Evolutionary conservation across 2,329 filamentous ascomycete genomes (phyloP).

Genomic region (Xylariaceae sp.): DNA sequence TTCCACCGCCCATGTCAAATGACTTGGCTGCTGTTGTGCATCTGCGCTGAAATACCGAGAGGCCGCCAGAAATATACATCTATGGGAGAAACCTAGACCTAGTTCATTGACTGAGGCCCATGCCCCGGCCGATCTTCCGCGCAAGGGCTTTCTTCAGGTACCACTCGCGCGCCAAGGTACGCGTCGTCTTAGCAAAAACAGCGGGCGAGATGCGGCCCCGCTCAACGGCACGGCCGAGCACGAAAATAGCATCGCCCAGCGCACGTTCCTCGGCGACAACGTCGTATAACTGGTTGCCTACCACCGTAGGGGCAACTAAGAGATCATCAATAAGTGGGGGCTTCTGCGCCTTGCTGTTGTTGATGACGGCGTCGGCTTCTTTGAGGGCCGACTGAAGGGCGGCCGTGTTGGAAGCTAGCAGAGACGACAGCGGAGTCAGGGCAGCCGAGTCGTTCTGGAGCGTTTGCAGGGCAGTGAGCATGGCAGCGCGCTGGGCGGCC

Average conservation of each 20-base stretch:
- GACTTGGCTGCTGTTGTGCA: background rate
- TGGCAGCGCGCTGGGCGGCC: conserved; percentile 70
- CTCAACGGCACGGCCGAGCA: conserved; percentile 70
- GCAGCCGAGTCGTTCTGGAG: conserved; percentile 70
- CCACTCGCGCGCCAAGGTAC: conserved; percentile 70
- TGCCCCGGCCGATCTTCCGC: conserved; percentile 69
- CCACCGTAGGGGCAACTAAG: conserved; percentile 87
- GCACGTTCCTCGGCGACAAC: conserved; percentile 84
- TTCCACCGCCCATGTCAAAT: too few relatives aligned
- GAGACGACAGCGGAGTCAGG: conserved; percentile 63
- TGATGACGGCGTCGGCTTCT: conserved; percentile 73
- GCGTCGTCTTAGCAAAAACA: conserved; percentile 74
- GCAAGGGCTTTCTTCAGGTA: conserved; percentile 78
- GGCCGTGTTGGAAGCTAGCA: conserved; percentile 69
- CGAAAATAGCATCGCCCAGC: conserved; percentile 80
- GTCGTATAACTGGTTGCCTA: conserved; percentile 86
- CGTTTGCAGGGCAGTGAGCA: conserved; percentile 61
- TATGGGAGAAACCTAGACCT: background rate
- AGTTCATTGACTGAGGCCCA: conserved; percentile 54
- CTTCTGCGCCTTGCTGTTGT: conserved; percentile 61
- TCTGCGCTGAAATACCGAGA: background rate
- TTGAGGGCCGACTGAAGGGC: conserved; percentile 73
- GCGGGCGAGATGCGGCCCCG: conserved; percentile 62
- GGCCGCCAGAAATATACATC: background rate
- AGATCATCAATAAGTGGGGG: conserved; percentile 82